Evolutionary conservation across 139 green algal species (phyloP).

Genomic region (Monoraphidium neglectum): DNA sequence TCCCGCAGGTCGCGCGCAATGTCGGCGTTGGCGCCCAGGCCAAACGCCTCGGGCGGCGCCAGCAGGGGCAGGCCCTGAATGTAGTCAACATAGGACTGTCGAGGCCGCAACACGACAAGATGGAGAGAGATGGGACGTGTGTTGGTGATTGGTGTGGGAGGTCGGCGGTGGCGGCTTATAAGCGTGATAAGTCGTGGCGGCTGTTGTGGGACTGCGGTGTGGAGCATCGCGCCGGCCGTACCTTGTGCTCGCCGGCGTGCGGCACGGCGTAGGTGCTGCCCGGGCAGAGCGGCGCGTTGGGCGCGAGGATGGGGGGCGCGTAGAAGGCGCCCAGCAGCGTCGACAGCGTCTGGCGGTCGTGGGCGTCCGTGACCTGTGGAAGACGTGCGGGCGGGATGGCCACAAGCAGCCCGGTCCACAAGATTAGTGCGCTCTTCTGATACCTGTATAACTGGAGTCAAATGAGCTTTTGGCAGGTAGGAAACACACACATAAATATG

Average conservation of each 20-base stretch:
- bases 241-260: slow-evolving; percentile 47
- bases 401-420: too few relatives aligned
- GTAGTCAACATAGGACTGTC: slow-evolving; percentile 66
- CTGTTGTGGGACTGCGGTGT: too few relatives aligned
- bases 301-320: slow-evolving; percentile 36
- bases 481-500: too few relatives aligned
- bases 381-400: too few relatives aligned
- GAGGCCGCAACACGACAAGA: neutral
- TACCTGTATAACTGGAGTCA: too few relatives aligned
- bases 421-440: too few relatives aligned
- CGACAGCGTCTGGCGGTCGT: slow-evolving; percentile 79
- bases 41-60: slow-evolving; percentile 86
- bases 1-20: slow-evolving; percentile 81
- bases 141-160: too few relatives aligned
- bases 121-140: neutral
- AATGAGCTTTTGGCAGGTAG: too few relatives aligned
- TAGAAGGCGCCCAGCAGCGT: slow-evolving; percentile 74
- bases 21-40: slow-evolving; percentile 94
- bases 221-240: too few relatives aligned
- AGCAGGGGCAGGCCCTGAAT: slow-evolving; percentile 69
- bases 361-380: slow-evolving; percentile 83
- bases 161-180: too few relatives aligned
- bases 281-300: too few relatives aligned
- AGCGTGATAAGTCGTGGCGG: too few relatives aligned
- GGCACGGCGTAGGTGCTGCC: slow-evolving; percentile 66